phyloP scores from a whole-genome alignment of 805 yeast species.

The Sungouiella blattae region DNA sequence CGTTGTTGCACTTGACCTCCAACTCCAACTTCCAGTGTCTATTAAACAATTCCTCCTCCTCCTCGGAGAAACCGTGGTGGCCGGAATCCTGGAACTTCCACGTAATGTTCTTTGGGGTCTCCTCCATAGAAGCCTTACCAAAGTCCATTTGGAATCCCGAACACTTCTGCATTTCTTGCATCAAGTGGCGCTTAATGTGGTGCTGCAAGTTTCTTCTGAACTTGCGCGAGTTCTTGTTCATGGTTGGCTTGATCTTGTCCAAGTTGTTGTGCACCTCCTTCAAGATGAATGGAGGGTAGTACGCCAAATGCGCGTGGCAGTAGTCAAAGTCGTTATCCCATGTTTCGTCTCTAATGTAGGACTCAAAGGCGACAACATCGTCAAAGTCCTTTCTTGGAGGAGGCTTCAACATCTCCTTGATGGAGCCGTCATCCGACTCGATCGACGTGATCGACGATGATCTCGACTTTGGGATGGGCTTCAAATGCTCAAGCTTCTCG shows the following conservation, averaged over 20 bases:
- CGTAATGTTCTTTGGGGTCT: conserved; percentile 47
- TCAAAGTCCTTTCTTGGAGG: conserved; percentile 54
- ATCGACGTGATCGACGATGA: conserved; percentile 36
- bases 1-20: conserved; percentile 62
- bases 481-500: conserved; percentile 36
- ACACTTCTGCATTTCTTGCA: conserved; percentile 60
- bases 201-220: conserved; percentile 73
- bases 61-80: conserved; percentile 51
- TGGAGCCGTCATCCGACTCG: conserved; percentile 29
- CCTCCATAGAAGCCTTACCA: conserved; percentile 46
- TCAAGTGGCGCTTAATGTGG: conserved; percentile 67
- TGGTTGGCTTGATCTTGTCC: conserved; percentile 68
- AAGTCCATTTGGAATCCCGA: conserved; percentile 57
- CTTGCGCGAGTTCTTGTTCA: conserved; percentile 67
- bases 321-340: conserved; percentile 75
- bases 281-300: conserved; percentile 72
- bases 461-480: conserved; percentile 36
- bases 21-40: conserved; percentile 65
- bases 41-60: conserved; percentile 40
- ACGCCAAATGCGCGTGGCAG: conserved; percentile 61
- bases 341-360: conserved; percentile 64
- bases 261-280: conserved; percentile 64
- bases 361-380: conserved; percentile 58
- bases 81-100: conserved; percentile 64
- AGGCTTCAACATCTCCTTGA: conserved; percentile 29